Evolutionary conservation across 495 filamentous ascomycete species (phyloP).

Genomic region (Penicillium mononematosum): DNA sequence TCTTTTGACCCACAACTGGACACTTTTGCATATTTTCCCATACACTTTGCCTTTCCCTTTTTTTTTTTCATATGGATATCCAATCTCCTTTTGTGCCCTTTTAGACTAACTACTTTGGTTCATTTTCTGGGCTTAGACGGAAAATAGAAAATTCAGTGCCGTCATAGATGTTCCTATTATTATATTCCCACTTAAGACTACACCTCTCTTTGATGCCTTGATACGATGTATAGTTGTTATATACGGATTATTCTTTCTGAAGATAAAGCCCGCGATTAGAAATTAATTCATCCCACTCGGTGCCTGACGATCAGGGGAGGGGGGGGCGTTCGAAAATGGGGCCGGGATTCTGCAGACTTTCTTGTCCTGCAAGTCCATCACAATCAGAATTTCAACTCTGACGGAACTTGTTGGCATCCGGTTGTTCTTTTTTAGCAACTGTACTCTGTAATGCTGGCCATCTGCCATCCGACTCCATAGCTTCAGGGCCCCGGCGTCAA

Average conservation of each 20-base stretch:
- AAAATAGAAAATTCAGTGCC: neutral
- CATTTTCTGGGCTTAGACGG: neutral
- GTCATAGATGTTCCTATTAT: constrained; percentile 7
- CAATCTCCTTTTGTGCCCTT: neutral
- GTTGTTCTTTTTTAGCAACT: neutral
- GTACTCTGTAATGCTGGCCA: neutral
- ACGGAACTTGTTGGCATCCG: neutral
- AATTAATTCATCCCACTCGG: neutral
- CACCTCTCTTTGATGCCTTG: neutral
- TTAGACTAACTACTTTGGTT: neutral
- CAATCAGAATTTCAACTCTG: neutral
- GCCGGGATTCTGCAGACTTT: neutral
- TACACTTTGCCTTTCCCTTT: too few species aligned
- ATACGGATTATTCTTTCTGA: neutral
- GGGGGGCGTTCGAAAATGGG: neutral
- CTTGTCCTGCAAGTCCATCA: constrained; percentile 7
- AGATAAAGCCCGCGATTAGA: neutral
- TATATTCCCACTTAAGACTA: constrained; percentile 1
- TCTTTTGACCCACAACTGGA: constrained; percentile 1
- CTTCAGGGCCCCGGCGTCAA: too few species aligned
- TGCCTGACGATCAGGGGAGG: constrained; percentile 12
- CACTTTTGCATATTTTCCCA: too few species aligned
- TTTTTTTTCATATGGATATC: neutral
- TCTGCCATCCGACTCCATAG: neutral
- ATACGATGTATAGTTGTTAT: neutral